phyloP scores from a whole-genome alignment of 345 rosid species.

The Turnera subulata region DNA sequence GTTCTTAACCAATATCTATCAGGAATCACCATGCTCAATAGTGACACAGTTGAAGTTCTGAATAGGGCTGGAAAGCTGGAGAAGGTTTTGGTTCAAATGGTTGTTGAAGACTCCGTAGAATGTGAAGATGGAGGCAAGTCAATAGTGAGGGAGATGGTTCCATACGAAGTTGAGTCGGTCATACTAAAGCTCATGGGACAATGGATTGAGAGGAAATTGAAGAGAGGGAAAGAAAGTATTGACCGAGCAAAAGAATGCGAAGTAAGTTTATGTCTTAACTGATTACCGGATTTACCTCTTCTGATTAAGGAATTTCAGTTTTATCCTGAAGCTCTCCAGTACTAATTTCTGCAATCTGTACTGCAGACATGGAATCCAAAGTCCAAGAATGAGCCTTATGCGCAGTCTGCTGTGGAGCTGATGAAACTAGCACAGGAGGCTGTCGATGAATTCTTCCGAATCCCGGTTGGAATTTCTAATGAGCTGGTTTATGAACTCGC shows the following conservation, averaged over 20 bases:
- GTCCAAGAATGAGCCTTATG: constrained; percentile 87
- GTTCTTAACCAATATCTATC: constrained; percentile 69
- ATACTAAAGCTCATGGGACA: constrained; percentile 48
- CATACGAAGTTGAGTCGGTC: constrained; percentile 71
- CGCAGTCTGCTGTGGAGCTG: constrained; percentile 67
- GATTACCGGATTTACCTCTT: too few relatives aligned
- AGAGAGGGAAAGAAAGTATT: constrained; percentile 40
- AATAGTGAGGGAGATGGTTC: constrained; percentile 76
- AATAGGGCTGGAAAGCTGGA: constrained; percentile 80
- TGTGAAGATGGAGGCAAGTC: constrained; percentile 83
- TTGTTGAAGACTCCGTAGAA: constrained; percentile 76
- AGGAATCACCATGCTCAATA: constrained; percentile 35
- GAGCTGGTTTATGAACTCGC: constrained; percentile 69
- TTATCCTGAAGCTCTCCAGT: too few relatives aligned
- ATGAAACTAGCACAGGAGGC: constrained; percentile 58
- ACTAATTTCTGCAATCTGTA: constrained; percentile 8
- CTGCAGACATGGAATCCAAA: constrained; percentile 92
- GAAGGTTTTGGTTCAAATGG: constrained; percentile 77
- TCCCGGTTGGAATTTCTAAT: constrained; percentile 73
- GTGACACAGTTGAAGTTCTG: constrained; percentile 60
- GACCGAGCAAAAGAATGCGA: constrained; percentile 72
- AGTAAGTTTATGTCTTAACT: constrained; percentile 40
- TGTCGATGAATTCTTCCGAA: constrained; percentile 74
- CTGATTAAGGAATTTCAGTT: too few relatives aligned
- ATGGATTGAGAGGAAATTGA: constrained; percentile 64